These are phyloP conservation scores for Lyophyllum shimeji DNA, from an alignment of 768 basidiomycete species.

Conservation along the genomic window DNA sequence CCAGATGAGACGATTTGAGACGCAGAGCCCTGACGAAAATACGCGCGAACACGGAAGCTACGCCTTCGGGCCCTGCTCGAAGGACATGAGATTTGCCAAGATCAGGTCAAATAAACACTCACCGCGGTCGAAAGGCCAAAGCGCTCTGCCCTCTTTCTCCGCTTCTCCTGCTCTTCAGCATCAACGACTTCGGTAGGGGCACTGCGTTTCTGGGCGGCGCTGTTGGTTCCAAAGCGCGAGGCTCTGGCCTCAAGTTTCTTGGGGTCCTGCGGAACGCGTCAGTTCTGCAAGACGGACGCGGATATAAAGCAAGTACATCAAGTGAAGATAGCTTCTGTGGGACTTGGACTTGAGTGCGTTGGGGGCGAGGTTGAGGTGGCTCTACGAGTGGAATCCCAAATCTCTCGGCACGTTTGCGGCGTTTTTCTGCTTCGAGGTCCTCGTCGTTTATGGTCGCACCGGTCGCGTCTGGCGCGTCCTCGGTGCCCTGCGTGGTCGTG, in stretches of 20 bases:
- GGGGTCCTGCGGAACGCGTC: constrained; percentile 34
- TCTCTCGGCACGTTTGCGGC: constrained; percentile 63
- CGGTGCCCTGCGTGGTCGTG: not conserved
- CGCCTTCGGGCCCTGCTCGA: not conserved
- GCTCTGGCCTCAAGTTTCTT: constrained; percentile 53
- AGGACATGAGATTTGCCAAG: not conserved
- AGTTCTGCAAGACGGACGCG: not conserved
- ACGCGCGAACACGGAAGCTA: not conserved
- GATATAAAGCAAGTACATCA: constrained; percentile 14
- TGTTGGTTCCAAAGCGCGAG: constrained; percentile 49
- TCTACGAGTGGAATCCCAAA: constrained; percentile 66
- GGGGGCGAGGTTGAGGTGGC: constrained; percentile 24
- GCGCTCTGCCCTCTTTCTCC: constrained; percentile 64
- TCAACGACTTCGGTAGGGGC: constrained; percentile 46
- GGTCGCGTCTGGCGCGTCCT: not conserved
- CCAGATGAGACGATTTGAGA: too few relatives aligned
- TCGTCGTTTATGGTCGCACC: constrained; percentile 16
- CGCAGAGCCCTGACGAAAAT: too few relatives aligned
- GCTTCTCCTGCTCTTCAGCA: constrained; percentile 55
- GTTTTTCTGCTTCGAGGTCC: constrained; percentile 56
- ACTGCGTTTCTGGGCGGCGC: constrained; percentile 28
- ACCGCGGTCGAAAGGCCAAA: constrained; percentile 39
- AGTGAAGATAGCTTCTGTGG: constrained; percentile 20
- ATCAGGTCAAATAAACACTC: not conserved
- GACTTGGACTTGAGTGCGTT: constrained; percentile 4